Evolutionary conservation across 768 basidiomycete genomes (phyloP).

Genomic region (Russula sp.): DNA sequence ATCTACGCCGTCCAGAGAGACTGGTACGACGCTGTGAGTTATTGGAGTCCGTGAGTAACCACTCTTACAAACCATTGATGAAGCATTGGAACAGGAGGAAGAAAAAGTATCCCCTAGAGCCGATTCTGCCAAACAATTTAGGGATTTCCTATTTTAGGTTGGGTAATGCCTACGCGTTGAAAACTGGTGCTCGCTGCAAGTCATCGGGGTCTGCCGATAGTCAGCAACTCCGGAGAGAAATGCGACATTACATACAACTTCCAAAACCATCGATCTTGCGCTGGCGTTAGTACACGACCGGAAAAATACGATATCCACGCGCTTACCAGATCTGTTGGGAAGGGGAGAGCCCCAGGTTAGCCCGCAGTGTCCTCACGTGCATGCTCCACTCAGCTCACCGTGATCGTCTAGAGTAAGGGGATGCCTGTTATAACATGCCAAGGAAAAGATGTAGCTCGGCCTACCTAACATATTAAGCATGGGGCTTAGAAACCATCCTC

Average conservation of each 20-base stretch:
- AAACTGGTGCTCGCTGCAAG: conserved; percentile 65
- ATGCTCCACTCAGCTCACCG: conserved; percentile 40
- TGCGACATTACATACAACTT: conserved; percentile 54
- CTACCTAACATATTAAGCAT: conserved; percentile 85
- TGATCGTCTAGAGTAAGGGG: conserved; percentile 58
- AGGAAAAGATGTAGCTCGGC: conserved; percentile 23
- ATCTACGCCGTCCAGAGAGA: conserved; percentile 67
- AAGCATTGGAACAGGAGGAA: conserved; percentile 94
- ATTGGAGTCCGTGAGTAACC: conserved; percentile 9
- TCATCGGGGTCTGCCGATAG: conserved; percentile 66
- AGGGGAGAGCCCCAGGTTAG: not conserved
- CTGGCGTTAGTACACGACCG: not conserved
- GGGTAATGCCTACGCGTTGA: conserved; percentile 46
- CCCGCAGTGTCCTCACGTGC: not conserved
- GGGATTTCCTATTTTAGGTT: not conserved
- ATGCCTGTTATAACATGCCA: conserved; percentile 3
- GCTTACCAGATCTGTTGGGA: conserved; percentile 13
- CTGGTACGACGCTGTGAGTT: conserved; percentile 32
- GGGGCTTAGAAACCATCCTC: conserved; percentile 43
- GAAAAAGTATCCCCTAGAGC: conserved; percentile 82
- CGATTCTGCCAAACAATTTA: conserved; percentile 48
- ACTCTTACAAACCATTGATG: conserved; percentile 52
- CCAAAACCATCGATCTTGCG: conserved; percentile 74
- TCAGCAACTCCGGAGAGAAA: conserved; percentile 2
- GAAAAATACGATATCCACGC: not conserved